phyloP scores from a whole-genome alignment of 106 monocot species.

The Dendrobium nobile region DNA sequence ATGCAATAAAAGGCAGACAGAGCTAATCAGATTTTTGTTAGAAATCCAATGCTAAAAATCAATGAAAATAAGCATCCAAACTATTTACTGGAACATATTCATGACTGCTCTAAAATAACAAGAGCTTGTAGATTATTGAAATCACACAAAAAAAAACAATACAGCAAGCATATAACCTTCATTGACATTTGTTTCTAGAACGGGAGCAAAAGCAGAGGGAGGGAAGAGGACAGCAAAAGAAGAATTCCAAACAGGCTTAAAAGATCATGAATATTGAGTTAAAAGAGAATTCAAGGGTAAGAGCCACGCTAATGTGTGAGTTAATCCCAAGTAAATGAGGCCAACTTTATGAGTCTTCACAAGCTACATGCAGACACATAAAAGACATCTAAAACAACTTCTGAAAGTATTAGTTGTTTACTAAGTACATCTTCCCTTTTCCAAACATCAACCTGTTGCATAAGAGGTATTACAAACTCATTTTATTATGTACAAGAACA shows the following conservation, averaged over 20 bases:
- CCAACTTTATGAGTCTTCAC: too few relatives aligned
- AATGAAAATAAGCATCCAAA: neutral
- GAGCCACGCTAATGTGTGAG: neutral
- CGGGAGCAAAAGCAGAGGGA: neutral
- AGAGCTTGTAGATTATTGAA: neutral
- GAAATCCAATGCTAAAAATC: neutral
- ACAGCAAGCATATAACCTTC: neutral
- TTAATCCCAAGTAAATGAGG: too few relatives aligned
- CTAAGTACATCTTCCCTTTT: too few relatives aligned
- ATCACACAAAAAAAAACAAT: neutral
- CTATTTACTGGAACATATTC: neutral
- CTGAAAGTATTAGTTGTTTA: too few relatives aligned
- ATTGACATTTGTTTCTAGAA: neutral
- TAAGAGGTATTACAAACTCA: too few relatives aligned
- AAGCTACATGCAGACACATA: too few relatives aligned
- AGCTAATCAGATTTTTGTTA: neutral
- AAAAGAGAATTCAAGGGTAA: neutral
- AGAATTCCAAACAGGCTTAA: neutral
- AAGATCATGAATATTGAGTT: neutral
- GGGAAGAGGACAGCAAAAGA: neutral
- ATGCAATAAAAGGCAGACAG: slow-evolving; percentile 7
- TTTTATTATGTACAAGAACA: too few relatives aligned
- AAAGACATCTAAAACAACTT: too few relatives aligned
- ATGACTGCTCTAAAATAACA: neutral
- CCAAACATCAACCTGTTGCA: too few relatives aligned